Conservation (phyloP, 768 basidiomycete genomes). For the Fomitopsis serialis region DNA sequence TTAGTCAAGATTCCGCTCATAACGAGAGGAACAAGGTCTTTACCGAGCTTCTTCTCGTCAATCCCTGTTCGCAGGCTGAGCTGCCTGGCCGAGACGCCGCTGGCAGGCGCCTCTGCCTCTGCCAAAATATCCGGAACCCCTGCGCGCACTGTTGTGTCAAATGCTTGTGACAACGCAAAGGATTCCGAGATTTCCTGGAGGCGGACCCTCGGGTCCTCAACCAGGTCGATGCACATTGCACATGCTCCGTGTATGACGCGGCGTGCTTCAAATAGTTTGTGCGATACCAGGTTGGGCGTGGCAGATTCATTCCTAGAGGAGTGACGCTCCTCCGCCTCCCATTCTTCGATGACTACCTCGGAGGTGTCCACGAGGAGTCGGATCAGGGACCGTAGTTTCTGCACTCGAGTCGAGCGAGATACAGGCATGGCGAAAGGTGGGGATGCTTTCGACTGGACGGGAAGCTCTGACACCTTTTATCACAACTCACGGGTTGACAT, state of each 20-base stretch:
- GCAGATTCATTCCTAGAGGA: background rate
- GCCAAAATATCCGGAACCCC: slow-evolving; percentile 6
- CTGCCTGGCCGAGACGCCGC: no score
- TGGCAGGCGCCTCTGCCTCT: no score
- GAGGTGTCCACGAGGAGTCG: slow-evolving; percentile 1
- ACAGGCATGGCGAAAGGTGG: no score
- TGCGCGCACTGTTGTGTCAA: slow-evolving; percentile 2
- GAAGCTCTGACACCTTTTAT: no score
- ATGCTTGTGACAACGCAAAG: background rate
- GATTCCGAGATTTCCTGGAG: slow-evolving; percentile 1
- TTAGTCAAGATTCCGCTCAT: background rate
- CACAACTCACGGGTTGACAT: no score
- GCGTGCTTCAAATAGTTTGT: background rate
- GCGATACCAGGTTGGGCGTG: slow-evolving; percentile 26
- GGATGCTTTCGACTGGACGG: no score
- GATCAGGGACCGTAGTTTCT: background rate
- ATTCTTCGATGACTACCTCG: slow-evolving; percentile 7
- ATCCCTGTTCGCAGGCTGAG: no score
- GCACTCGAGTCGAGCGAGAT: no score
- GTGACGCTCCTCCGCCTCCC: background rate
- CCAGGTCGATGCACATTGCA: slow-evolving; percentile 5
- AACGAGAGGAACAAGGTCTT: background rate
- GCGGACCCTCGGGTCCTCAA: slow-evolving; percentile 5
- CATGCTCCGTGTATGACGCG: slow-evolving; percentile 1
- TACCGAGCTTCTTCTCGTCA: background rate